These are phyloP conservation scores for Exidia glandulosa DNA, from an alignment of 768 basidiomycete genomes.

Conservation along the genomic window DNA sequence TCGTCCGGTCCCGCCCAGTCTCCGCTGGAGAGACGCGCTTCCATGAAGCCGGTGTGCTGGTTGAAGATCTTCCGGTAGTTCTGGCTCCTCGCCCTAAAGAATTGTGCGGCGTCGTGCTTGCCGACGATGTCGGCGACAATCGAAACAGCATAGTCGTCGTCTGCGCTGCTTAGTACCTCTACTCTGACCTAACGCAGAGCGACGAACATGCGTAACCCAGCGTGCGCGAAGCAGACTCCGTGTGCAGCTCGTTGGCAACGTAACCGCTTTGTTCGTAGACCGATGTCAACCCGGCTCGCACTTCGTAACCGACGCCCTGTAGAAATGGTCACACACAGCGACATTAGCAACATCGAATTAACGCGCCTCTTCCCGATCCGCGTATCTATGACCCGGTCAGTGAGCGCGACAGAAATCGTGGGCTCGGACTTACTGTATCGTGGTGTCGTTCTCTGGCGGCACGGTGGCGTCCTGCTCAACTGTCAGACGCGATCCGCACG, in stretches of 20 bases:
- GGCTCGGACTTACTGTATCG: conserved; percentile 30
- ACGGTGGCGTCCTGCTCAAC: neutral
- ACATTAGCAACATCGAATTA: neutral
- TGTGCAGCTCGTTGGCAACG: conserved; percentile 71
- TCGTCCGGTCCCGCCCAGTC: conserved; percentile 55
- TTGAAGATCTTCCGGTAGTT: conserved; percentile 62
- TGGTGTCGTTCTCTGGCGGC: conserved; percentile 45
- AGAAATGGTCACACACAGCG: neutral
- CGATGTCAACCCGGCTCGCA: conserved; percentile 62
- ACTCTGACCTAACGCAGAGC: neutral
- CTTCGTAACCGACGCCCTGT: conserved; percentile 69
- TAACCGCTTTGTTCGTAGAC: conserved; percentile 60
- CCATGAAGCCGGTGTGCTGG: conserved; percentile 64
- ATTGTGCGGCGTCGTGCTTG: conserved; percentile 36
- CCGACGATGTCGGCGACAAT: conserved; percentile 46
- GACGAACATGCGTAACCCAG: conserved; percentile 65
- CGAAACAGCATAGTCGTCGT: conserved; percentile 68
- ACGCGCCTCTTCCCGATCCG: conserved; percentile 57
- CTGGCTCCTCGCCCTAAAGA: conserved; percentile 44
- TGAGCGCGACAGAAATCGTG: neutral
- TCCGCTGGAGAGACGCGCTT: conserved; percentile 58
- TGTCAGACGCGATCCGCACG: conserved; percentile 9
- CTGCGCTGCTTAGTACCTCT: conserved; percentile 22
- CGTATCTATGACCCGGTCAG: conserved; percentile 34
- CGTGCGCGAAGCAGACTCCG: conserved; percentile 68